Evolutionary conservation across 768 basidiomycete species (phyloP).

Genomic region (Pleurotus sapidus): DNA sequence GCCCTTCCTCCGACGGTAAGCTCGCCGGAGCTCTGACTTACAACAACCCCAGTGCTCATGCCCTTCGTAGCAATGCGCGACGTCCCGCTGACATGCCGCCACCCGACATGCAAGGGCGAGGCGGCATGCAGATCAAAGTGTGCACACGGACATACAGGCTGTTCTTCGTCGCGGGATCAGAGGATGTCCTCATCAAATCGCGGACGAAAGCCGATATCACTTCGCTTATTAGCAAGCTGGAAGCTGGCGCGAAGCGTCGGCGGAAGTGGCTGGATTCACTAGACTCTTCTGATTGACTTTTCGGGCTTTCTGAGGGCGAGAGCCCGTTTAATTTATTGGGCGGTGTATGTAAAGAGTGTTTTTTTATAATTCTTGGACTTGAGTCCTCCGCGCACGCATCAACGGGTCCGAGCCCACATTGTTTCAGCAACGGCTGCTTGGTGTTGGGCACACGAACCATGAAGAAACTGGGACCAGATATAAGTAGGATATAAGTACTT

Average conservation of each 20-base stretch:
- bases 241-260: slow-evolving; percentile 28
- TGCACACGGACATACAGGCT: slow-evolving; percentile 81
- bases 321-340: too few species aligned
- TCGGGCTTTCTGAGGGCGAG: too few species aligned
- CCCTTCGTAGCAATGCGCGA: slow-evolving; percentile 36
- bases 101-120: slow-evolving; percentile 47
- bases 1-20: slow-evolving; percentile 70
- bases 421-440: too few species aligned
- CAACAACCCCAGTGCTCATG: background rate
- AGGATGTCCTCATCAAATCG: slow-evolving; percentile 58
- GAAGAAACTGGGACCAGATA: too few species aligned
- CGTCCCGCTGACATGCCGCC: slow-evolving; percentile 28
- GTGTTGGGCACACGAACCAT: too few species aligned
- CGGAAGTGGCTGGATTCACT: slow-evolving; percentile 32
- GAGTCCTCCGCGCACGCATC: too few species aligned
- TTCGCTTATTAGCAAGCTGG: slow-evolving; percentile 24
- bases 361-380: too few species aligned
- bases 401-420: too few species aligned
- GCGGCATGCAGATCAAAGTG: slow-evolving; percentile 78
- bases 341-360: too few species aligned
- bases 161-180: slow-evolving; percentile 73
- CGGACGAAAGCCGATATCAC: slow-evolving; percentile 38
- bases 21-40: background rate
- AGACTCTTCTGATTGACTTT: too few species aligned
- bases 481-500: too few species aligned